These are phyloP conservation scores for Raffaelea albimanens DNA, from an alignment of 2,329 filamentous ascomycete genomes.

Conservation along the genomic window DNA sequence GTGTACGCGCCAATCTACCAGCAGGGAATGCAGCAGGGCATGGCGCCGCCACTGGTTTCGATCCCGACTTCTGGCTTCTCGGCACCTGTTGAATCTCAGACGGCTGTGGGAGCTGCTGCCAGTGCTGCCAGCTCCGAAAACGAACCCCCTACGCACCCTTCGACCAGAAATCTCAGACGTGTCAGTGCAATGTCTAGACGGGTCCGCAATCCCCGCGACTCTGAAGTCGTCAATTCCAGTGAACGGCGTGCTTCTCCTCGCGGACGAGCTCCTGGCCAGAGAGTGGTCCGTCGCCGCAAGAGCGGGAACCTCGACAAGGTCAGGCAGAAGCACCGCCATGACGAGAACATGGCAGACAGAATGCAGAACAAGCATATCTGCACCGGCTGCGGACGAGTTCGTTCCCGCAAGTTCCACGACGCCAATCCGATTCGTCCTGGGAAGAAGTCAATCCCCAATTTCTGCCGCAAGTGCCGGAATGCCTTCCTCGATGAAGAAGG, in stretches of 20 bases:
- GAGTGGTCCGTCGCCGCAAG: not conserved
- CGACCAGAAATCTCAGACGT: too few relatives aligned
- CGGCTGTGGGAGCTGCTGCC: too few relatives aligned
- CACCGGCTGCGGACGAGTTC: constrained; percentile 28
- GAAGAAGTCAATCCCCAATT: constrained; percentile 22
- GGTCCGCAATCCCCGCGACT: not conserved
- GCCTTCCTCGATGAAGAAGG: too few relatives aligned
- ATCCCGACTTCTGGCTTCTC: not conserved
- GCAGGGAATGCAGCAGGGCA: not conserved
- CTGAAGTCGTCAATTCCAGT: not conserved
- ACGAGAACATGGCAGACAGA: not conserved
- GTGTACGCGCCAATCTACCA: not conserved
- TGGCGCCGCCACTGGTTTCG: not conserved
- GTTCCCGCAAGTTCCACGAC: constrained; percentile 29
- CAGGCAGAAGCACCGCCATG: not conserved
- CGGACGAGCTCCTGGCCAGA: not conserved
- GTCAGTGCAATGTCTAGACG: too few relatives aligned
- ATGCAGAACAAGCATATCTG: constrained; percentile 28
- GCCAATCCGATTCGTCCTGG: constrained; percentile 21
- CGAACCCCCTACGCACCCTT: too few relatives aligned
- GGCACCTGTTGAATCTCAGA: too few relatives aligned
- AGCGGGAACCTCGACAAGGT: not conserved
- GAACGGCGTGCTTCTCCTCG: too few relatives aligned
- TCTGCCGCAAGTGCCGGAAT: constrained; percentile 23
- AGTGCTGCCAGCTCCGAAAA: too few relatives aligned